phyloP scores from a whole-genome alignment of 2,329 filamentous ascomycete species.

The Piedraia hortae region DNA sequence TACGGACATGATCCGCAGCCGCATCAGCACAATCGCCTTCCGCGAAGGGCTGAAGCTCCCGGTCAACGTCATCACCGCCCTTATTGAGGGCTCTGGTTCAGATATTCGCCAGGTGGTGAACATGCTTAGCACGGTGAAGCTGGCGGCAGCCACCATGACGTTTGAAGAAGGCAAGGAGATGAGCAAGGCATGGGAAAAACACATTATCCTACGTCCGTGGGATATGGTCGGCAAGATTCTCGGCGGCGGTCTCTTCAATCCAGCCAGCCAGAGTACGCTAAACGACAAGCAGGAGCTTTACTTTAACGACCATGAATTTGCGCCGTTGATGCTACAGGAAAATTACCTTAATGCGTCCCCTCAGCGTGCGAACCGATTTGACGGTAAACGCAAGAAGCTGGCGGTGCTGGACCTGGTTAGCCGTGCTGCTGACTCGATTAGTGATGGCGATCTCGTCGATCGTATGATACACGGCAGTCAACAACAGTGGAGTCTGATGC shows the following conservation, averaged over 20 bases:
- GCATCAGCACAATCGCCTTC: slow-evolving; percentile 86
- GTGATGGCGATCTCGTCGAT: slow-evolving; percentile 85
- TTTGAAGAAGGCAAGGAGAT: slow-evolving; percentile 74
- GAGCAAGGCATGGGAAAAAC: slow-evolving; percentile 97
- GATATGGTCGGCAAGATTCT: slow-evolving; percentile 90
- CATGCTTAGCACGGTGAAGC: slow-evolving; percentile 83
- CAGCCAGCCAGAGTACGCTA: slow-evolving; percentile 56
- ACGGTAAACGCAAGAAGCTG: slow-evolving; percentile 40
- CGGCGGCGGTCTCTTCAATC: slow-evolving; percentile 58
- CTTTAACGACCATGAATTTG: slow-evolving; percentile 98
- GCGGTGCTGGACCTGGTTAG: slow-evolving; percentile 71
- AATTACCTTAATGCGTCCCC: slow-evolving; percentile 81
- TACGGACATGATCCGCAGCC: slow-evolving; percentile 66
- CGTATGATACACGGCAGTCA: slow-evolving; percentile 96
- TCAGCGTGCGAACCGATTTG: slow-evolving; percentile 31
- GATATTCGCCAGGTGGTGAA: slow-evolving; percentile 97
- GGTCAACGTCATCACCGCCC: slow-evolving; percentile 55
- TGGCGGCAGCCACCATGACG: slow-evolving; percentile 55
- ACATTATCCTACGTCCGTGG: slow-evolving; percentile 89
- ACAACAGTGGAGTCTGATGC: slow-evolving; percentile 97
- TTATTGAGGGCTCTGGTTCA: slow-evolving; percentile 85
- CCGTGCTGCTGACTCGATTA: slow-evolving; percentile 80
- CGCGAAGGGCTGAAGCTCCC: slow-evolving; percentile 74
- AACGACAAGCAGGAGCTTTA: slow-evolving; percentile 98
- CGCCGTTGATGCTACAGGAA: slow-evolving; percentile 90